Evolutionary conservation across 306 rosid genomes (phyloP).

Genomic region (Quercus parvula): DNA sequence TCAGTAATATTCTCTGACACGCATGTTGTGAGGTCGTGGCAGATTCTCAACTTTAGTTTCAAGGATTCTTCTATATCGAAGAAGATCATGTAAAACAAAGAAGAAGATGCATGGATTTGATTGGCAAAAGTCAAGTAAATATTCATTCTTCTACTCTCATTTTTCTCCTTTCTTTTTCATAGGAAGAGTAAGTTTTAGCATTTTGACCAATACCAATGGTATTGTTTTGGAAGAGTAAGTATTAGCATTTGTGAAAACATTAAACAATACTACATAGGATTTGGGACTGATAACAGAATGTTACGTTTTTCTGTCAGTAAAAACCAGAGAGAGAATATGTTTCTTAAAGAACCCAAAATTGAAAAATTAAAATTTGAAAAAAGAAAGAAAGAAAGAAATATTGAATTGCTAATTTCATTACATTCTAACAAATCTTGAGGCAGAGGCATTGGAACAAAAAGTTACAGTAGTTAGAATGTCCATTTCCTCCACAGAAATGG

Average conservation of each 20-base stretch:
- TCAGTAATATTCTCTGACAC: not conserved
- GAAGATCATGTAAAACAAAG: constrained; percentile 25
- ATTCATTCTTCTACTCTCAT: not conserved
- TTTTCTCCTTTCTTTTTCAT: not conserved
- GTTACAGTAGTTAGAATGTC: no score
- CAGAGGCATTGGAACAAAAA: no score
- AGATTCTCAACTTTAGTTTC: constrained; percentile 26
- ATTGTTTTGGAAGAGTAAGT: no score
- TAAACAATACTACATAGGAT: no score
- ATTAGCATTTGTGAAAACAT: no score
- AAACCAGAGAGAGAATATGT: no score
- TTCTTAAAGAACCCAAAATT: not conserved
- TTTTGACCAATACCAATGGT: not conserved
- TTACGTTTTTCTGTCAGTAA: no score
- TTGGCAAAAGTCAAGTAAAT: not conserved
- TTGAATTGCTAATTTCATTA: not conserved
- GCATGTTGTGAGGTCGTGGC: not conserved
- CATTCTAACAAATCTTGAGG: no score
- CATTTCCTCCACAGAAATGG: not conserved
- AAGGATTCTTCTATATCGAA: constrained; percentile 16
- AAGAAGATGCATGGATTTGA: constrained; percentile 20
- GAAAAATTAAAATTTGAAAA: not conserved
- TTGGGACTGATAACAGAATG: no score
- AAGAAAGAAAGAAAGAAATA: not conserved
- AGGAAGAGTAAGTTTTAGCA: no score